Conservation (phyloP, 23 red algal species). For the Chondrus crispus region DNA sequence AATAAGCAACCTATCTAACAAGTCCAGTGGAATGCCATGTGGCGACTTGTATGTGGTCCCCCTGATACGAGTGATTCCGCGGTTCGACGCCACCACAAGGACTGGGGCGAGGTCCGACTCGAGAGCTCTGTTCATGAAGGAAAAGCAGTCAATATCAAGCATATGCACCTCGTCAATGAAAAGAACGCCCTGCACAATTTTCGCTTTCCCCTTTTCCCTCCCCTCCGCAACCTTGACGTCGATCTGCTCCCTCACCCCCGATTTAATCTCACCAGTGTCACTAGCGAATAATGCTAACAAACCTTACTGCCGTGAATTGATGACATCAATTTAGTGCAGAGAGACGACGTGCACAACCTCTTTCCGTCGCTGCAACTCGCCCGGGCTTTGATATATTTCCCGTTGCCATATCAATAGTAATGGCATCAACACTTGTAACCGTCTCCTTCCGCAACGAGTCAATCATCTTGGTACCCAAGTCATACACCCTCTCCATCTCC, state of each 20-base stretch:
- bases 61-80: constrained; percentile 81
- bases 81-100: constrained; percentile 84
- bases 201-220: constrained; percentile 84
- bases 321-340: constrained; percentile 95
- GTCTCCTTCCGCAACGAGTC: constrained; percentile 73
- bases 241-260: constrained; percentile 86
- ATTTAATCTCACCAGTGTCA: constrained; percentile 97
- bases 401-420: constrained; percentile 92
- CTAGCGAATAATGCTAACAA: constrained; percentile 94
- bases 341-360: constrained; percentile 87
- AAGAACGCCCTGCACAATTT: constrained; percentile 85
- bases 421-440: constrained; percentile 78
- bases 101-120: constrained; percentile 85
- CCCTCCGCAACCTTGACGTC: constrained; percentile 79
- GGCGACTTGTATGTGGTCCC: constrained; percentile 79
- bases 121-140: constrained; percentile 86
- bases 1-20: constrained; percentile 92
- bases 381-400: constrained; percentile 91
- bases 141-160: constrained; percentile 98
- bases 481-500: constrained; percentile 99
- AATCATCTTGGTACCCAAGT: constrained; percentile 91
- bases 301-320: constrained; percentile 95
- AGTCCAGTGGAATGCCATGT: constrained; percentile 88
- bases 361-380: constrained; percentile 82
- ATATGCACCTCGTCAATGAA: constrained; percentile 99